Base-by-base conservation (phyloP, 208 protist species). In the Leishmania martiniquensis region DNA sequence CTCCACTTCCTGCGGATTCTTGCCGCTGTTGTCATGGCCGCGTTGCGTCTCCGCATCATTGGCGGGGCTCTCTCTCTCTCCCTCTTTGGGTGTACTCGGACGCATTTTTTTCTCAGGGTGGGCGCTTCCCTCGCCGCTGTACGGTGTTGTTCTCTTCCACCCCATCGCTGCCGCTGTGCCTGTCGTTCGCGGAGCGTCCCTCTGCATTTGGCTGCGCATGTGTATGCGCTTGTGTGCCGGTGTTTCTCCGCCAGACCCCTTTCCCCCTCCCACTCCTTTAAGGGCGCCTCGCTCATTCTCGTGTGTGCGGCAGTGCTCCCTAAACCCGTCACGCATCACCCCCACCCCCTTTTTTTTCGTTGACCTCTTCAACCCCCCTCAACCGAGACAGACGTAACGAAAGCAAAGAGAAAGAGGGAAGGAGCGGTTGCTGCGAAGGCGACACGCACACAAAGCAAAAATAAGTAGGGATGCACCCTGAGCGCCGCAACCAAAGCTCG, bases 1-100 rank as follows among this genome's bases (percentile, higher is more conserved):
- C 47, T 29, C 34, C 54, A 29, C 34, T 62, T 70, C 55, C 47
- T 70, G 54, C 70, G 60, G 71, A 39, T 42, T 55, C 15, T 72
- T 57, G 29, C 20, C 29, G 75, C 47, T 78, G 55, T 32, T n/a
- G 15, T 4, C 67, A 32, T 37, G 4, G 42, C 34, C 17, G 13
- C 55, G 67, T 74, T 77, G 32, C 47, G 74, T 39, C 47, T 45
- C 62, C 15, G 13, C 45, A 6, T 51, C 39, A 10, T 57, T 34
- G 69, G 32, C 29, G 37, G 68, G 55, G 4, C 37, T 45, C 57
- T 76, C 39, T 63, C 62, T 66, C n/a, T 67, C 1, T 49, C 2
- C 6, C 25, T 13, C 15, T 22, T 37, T 42, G 17, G 3, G 1
- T 42, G 59, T 67, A 47, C 52, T 52, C n/a, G n/a, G 32, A n/a